Conservation (phyloP, 2,329 filamentous ascomycete species). For the Sporothrix luriei region DNA sequence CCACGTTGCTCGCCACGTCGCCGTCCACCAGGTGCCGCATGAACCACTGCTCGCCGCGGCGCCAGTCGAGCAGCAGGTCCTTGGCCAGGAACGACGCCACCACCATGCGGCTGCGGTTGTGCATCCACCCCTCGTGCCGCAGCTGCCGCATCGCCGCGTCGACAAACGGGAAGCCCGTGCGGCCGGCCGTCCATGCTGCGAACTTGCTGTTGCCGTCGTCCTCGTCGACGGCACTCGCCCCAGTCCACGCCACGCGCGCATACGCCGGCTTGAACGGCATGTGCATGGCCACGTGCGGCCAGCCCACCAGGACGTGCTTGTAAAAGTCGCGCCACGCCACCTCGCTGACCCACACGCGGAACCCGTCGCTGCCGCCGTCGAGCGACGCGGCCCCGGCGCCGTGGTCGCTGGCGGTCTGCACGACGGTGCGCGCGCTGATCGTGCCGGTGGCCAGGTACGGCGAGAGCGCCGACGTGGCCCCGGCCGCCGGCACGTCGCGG, state of each 20-base stretch:
- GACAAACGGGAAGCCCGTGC: constrained; percentile 79
- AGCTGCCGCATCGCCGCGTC: constrained; percentile 86
- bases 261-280: constrained; percentile 77
- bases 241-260: constrained; percentile 76
- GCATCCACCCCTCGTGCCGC: constrained; percentile 71
- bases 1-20: constrained; percentile 77
- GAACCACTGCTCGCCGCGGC: constrained; percentile 77
- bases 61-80: constrained; percentile 80
- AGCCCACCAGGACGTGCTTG: constrained; percentile 79
- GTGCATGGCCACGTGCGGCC: constrained; percentile 77
- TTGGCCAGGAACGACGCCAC: constrained; percentile 79
- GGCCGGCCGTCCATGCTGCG: constrained; percentile 70
- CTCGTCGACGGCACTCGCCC: constrained; percentile 71
- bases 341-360: constrained; percentile 76
- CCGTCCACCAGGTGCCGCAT: constrained; percentile 80
- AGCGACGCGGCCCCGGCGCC: constrained; percentile 68
- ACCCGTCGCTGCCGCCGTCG: constrained; percentile 66
- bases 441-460: constrained; percentile 70
- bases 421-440: constrained; percentile 66
- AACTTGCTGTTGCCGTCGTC: constrained; percentile 53
- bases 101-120: constrained; percentile 84
- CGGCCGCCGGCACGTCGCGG: constrained; percentile 66
- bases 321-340: constrained; percentile 89
- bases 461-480: constrained; percentile 69
- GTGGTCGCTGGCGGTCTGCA: constrained; percentile 60